Conservation (phyloP, 495 filamentous ascomycete species). For the Penicillium paradoxum region DNA sequence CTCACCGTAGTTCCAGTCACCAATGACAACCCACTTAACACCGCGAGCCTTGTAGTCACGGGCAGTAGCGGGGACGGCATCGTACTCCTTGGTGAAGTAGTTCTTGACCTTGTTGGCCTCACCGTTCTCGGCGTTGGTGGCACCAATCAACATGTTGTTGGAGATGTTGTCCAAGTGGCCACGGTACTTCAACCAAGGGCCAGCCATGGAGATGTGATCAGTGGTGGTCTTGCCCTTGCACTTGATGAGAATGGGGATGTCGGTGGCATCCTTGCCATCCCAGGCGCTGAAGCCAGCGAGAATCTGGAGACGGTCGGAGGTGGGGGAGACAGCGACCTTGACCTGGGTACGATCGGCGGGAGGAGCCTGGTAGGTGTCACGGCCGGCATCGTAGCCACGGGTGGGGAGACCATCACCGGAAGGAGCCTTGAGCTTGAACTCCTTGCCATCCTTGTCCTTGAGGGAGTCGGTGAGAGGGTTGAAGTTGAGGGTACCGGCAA, state of each 20-base stretch:
- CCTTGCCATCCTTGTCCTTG: slow-evolving; percentile 96
- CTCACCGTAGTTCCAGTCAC: slow-evolving; percentile 99
- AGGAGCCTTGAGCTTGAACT: slow-evolving; percentile 79
- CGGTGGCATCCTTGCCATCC: slow-evolving; percentile 88
- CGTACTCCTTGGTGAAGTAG: slow-evolving; percentile 72
- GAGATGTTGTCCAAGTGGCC: slow-evolving; percentile 99
- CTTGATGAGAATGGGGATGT: slow-evolving; percentile 96
- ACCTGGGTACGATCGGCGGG: slow-evolving; percentile 70
- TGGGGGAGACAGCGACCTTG: slow-evolving; percentile 77
- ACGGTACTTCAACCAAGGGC: slow-evolving; percentile 99
- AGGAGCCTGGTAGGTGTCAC: slow-evolving; percentile 95
- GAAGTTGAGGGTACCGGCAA: slow-evolving; percentile 90
- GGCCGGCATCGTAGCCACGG: slow-evolving; percentile 85
- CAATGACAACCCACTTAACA: slow-evolving; percentile 94
- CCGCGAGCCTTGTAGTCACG: slow-evolving; percentile 98
- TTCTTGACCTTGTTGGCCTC: slow-evolving; percentile 99
- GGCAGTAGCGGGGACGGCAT: slow-evolving; percentile 86
- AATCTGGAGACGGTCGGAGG: slow-evolving; percentile 90
- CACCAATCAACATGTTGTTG: slow-evolving; percentile 99
- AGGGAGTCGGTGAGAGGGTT: slow-evolving; percentile 93
- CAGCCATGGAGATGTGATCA: slow-evolving; percentile 97
- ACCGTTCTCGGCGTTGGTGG: slow-evolving; percentile 89
- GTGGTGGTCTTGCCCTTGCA: slow-evolving; percentile 97
- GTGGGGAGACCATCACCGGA: slow-evolving; percentile 76
- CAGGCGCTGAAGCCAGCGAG: slow-evolving; percentile 80